phyloP scores from a whole-genome alignment of 495 filamentous ascomycete species.

The Penicillium pancosmium region DNA sequence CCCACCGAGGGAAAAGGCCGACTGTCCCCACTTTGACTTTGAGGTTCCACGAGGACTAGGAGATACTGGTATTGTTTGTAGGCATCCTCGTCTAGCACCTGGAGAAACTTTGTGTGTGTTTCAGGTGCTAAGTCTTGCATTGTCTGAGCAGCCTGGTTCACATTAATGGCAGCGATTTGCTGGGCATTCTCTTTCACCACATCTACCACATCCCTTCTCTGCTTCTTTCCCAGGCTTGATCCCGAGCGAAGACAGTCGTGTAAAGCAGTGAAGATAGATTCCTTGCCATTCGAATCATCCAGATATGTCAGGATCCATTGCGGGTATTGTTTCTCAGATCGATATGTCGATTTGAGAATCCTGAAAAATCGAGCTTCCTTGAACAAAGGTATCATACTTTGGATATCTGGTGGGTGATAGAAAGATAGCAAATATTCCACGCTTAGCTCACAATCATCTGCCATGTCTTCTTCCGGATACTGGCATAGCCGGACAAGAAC shows the following conservation, averaged over 20 bases:
- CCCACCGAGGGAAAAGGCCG: constrained; percentile 33
- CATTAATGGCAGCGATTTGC: constrained; percentile 71
- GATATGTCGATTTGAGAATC: constrained; percentile 90
- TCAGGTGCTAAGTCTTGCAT: constrained; percentile 68
- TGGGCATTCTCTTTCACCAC: constrained; percentile 70
- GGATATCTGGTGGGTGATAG: constrained; percentile 85
- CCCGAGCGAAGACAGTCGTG: constrained; percentile 76
- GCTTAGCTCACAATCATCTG: constrained; percentile 93
- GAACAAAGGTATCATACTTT: constrained; percentile 73
- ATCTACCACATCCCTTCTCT: constrained; percentile 71
- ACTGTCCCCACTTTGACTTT: constrained; percentile 40
- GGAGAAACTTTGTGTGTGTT: constrained; percentile 70
- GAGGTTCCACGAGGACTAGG: constrained; percentile 73
- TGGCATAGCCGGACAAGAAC: constrained; percentile 82
- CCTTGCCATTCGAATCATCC: constrained; percentile 76
- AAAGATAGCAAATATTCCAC: constrained; percentile 92
- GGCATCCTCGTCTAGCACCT: constrained; percentile 63
- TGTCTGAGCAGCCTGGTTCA: constrained; percentile 66
- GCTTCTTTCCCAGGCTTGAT: constrained; percentile 70
- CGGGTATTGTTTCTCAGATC: constrained; percentile 76
- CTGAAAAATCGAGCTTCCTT: constrained; percentile 84
- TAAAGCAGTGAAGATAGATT: constrained; percentile 76
- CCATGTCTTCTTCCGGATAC: constrained; percentile 77
- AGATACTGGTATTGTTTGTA: constrained; percentile 78
- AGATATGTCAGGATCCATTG: constrained; percentile 81